Evolutionary conservation across 179 eudicot genomes (phyloP).

Genomic region (Heliamphora pulchella): DNA sequence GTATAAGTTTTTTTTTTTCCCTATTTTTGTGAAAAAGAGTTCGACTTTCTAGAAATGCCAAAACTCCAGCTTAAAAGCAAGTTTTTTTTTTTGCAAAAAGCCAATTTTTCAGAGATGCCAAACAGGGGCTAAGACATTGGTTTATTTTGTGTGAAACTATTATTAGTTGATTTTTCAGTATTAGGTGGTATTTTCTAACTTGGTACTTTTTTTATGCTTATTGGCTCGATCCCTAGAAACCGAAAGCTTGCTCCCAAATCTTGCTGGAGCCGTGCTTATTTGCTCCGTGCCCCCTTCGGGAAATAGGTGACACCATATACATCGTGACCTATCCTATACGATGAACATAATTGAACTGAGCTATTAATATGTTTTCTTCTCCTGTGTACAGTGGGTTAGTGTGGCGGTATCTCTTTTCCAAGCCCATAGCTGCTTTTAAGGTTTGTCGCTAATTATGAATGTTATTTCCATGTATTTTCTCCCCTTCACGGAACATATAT

Average conservation of each 20-base stretch:
- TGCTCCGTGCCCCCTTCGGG: slow-evolving; percentile 98
- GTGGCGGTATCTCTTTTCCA: slow-evolving; percentile 82
- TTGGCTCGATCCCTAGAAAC: slow-evolving; percentile 21
- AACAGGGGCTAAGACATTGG: background rate
- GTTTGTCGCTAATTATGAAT: slow-evolving; percentile 25
- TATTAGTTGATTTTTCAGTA: background rate
- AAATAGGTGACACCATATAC: slow-evolving; percentile 52
- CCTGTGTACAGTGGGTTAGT: slow-evolving; percentile 64
- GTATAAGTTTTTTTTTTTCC: no score
- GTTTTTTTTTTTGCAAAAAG: no score
- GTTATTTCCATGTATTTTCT: background rate
- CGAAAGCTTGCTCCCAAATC: slow-evolving; percentile 40
- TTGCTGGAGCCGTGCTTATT: slow-evolving; percentile 71
- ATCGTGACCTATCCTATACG: background rate
- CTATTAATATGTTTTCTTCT: slow-evolving; percentile 17
- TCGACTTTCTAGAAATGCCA: no score
- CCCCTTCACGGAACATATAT: background rate
- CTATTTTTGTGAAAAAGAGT: no score
- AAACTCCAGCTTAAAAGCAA: no score
- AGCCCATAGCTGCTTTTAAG: slow-evolving; percentile 92
- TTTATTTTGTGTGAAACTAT: background rate
- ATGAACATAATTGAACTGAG: background rate
- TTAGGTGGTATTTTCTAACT: background rate
- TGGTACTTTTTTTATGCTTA: background rate
- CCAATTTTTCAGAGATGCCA: no score